Conservation (phyloP, 768 basidiomycete species). For the Rhizopogon salebrosus region DNA sequence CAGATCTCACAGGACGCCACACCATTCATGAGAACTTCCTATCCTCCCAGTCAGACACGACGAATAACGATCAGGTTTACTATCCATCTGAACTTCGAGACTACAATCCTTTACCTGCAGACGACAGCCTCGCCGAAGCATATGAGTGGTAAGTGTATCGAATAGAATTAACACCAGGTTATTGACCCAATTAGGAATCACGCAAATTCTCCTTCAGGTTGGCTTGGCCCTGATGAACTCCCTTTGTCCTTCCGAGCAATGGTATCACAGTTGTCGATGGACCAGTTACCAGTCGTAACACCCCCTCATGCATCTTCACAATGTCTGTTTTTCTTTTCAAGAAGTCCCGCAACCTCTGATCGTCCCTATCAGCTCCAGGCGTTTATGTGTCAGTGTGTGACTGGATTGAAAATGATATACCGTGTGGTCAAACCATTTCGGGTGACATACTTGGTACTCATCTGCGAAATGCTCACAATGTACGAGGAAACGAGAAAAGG, state of each 20-base stretch:
- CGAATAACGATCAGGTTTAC: not conserved
- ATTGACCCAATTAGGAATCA: not conserved
- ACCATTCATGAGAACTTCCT: not conserved
- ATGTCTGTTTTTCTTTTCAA: not conserved
- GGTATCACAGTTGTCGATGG: not conserved
- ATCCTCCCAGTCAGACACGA: not conserved
- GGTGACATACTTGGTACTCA: constrained; percentile 19
- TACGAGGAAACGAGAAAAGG: constrained; percentile 15
- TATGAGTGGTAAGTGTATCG: not conserved
- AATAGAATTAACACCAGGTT: not conserved
- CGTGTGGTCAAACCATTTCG: constrained; percentile 15
- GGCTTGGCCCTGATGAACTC: not conserved
- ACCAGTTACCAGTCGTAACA: constrained; percentile 1
- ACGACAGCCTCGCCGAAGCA: not conserved
- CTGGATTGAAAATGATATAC: constrained; percentile 16
- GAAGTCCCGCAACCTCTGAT: not conserved
- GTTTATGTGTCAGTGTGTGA: constrained; percentile 11
- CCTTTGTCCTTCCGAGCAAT: not conserved
- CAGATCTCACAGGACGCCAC: not conserved
- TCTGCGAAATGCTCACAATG: constrained; percentile 13
- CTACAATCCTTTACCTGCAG: not conserved
- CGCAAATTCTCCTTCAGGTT: too few species aligned
- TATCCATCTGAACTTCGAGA: not conserved
- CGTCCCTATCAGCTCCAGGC: not conserved
- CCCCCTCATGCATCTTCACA: not conserved